Evolutionary conservation across 2,329 filamentous ascomycete species (phyloP).

Genomic region (Fusarium coffeatum): DNA sequence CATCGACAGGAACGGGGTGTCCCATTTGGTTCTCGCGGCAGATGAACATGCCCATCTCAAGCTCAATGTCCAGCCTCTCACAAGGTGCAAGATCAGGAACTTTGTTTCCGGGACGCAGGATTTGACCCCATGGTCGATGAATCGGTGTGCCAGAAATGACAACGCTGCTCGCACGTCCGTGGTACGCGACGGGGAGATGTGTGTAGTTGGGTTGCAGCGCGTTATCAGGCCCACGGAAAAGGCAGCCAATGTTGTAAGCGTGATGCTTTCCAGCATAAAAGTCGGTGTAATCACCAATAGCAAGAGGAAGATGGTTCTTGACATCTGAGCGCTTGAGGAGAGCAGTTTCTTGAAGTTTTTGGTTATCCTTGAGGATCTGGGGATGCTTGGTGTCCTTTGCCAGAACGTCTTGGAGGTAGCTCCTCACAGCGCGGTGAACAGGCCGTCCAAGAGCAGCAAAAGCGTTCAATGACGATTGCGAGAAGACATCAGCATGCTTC

Average conservation of each 20-base stretch:
- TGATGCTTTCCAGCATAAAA: conserved; percentile 86
- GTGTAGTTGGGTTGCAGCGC: conserved; percentile 85
- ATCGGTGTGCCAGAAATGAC: conserved; percentile 80
- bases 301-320: conserved; percentile 78
- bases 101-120: conserved; percentile 61
- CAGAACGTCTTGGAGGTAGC: conserved; percentile 72
- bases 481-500: conserved; percentile 45
- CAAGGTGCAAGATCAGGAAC: conserved; percentile 69
- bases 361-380: conserved; percentile 52
- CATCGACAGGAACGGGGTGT: conserved; percentile 70
- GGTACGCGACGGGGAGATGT: conserved; percentile 83
- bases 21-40: conserved; percentile 74
- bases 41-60: conserved; percentile 82
- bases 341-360: conserved; percentile 46
- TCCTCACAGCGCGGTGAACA: conserved; percentile 76
- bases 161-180: conserved; percentile 80
- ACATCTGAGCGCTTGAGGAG: conserved; percentile 57
- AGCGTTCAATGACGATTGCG: conserved; percentile 47
- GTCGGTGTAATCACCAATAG: conserved; percentile 85
- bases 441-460: conserved; percentile 69
- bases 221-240: conserved; percentile 79
- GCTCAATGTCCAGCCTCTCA: conserved; percentile 76
- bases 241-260: conserved; percentile 74
- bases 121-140: conserved; percentile 78
- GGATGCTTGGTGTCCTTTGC: conserved; percentile 63